Conservation (phyloP, 1,139 yeast genomes). For the Blastobotrys apis region DNA sequence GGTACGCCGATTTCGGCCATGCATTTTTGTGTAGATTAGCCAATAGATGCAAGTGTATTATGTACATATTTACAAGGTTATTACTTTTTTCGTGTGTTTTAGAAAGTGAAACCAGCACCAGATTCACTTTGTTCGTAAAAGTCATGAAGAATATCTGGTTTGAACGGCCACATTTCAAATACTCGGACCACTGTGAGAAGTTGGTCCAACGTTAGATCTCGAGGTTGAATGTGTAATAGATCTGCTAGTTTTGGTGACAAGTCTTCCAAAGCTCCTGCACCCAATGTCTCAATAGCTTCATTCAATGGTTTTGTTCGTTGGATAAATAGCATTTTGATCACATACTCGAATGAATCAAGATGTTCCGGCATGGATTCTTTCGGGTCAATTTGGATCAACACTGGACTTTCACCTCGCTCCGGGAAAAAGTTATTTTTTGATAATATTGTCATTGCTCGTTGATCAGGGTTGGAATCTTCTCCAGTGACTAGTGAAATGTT, state of each 20-base stretch:
- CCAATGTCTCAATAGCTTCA: constrained; percentile 53
- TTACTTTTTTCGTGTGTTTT: no score
- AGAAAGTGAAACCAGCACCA: neutral
- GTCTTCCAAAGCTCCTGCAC: constrained; percentile 74
- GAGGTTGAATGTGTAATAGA: constrained; percentile 45
- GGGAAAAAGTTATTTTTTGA: constrained; percentile 12
- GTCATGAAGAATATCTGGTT: constrained; percentile 53
- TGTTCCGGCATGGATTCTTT: constrained; percentile 32
- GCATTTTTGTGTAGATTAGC: no score
- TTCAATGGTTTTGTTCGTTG: constrained; percentile 46
- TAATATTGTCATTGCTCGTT: neutral
- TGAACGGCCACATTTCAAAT: constrained; percentile 81
- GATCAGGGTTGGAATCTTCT: neutral
- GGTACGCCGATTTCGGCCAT: no score
- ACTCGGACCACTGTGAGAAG: constrained; percentile 46
- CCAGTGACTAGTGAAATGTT: constrained; percentile 7
- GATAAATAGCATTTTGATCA: constrained; percentile 61
- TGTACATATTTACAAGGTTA: neutral
- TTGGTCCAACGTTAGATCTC: constrained; percentile 52
- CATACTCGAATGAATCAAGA: constrained; percentile 60
- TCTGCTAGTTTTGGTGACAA: constrained; percentile 46
- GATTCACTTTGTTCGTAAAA: constrained; percentile 34
- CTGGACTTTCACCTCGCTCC: constrained; percentile 17
- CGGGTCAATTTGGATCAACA: constrained; percentile 29
- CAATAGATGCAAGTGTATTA: no score